Base-by-base conservation (phyloP, 2,329 filamentous ascomycete species). In the Blastomyces percursus region DNA sequence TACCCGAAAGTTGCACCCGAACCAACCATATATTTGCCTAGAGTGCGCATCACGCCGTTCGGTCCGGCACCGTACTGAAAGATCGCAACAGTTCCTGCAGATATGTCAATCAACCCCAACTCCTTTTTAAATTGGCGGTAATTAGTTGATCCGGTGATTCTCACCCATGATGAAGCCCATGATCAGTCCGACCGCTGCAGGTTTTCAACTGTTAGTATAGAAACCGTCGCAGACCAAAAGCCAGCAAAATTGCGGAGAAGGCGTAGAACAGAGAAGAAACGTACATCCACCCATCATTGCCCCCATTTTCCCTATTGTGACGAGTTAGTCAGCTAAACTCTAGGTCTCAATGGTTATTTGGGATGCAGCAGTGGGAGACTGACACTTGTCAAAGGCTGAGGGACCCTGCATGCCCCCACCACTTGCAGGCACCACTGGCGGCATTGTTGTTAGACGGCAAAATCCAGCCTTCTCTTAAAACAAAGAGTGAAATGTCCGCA, bases 121-220 rank as follows among this genome's bases (percentile, higher is more conserved):
- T 7, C 6, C 51, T 57, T 57, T 57, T n/a, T 51, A 56, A 7
- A 46, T 44, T 30, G 7, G 35, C 21, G 24, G 24, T 16, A 40
- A 56, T 24, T 24, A 14, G 48, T 9, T 59, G 24, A 64, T 38
- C 16, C 42, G 52, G 52, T 35, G 59, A 30, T 62, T 70, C 81
- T 59, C 81, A 95, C 93, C 94, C 70, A 94, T 96, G 71, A 99
- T 95, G 80, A 99, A 97, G 67, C 94, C 94, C 78, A 99, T 96
- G 74, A 96, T 96, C 60, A 90, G 82, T 66, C 94, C 94, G 66
- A 99, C 94, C 77, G 91, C 94, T 97, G 70, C 16, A 64, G 27
- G 60, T 68, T 40, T 55, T 38, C 52, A 19, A 54, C 57, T 52
- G 61, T 55, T 44, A 54, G 46, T 9, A 32, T 54, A 14, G 19